A percentile compares a stretch with the other conserved stretches of the same genome.
phyloP scores from a whole-genome alignment of 2,329 filamentous ascomycete species.

The Pseudogymnoascus sp. region DNA sequence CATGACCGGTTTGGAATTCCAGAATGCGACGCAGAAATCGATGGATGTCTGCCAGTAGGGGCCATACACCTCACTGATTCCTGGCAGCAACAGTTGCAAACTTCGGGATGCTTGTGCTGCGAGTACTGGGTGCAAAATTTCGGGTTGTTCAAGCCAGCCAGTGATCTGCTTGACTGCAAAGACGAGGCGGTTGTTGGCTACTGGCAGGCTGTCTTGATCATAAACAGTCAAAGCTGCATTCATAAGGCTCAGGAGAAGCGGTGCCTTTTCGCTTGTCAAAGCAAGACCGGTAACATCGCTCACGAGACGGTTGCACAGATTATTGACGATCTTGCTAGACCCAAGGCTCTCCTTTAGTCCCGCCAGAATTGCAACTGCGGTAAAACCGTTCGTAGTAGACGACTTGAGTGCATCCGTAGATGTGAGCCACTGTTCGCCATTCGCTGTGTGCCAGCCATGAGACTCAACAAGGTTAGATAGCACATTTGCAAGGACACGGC shows the following conservation, averaged over 20 bases:
- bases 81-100: conserved; percentile 57
- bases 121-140: conserved; percentile 38
- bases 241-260: conserved; percentile 45
- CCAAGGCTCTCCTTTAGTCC: conserved; percentile 45
- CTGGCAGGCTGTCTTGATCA: conserved; percentile 43
- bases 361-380: conserved; percentile 42
- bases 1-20: conserved; percentile 39
- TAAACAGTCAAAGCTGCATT: conserved; percentile 47
- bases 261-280: conserved; percentile 36
- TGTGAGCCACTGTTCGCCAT: conserved; percentile 41
- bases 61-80: conserved; percentile 76
- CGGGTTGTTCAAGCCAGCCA: conserved; percentile 54
- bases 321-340: conserved; percentile 42
- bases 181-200: conserved; percentile 46
- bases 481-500: conserved; percentile 44
- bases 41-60: conserved; percentile 71
- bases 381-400: conserved; percentile 39
- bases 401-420: conserved; percentile 41
- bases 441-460: conserved; percentile 37
- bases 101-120: conserved; percentile 47
- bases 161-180: conserved; percentile 76
- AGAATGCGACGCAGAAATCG: conserved; percentile 49
- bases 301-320: conserved; percentile 51
- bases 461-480: conserved; percentile 40
- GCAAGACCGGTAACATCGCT: conserved; percentile 51